A percentile compares a stretch with the other conserved stretches of the same genome.
These are phyloP conservation scores for Oryza australiensis DNA, from an alignment of 176 grass and related monocot genomes.

Conservation along the genomic window DNA sequence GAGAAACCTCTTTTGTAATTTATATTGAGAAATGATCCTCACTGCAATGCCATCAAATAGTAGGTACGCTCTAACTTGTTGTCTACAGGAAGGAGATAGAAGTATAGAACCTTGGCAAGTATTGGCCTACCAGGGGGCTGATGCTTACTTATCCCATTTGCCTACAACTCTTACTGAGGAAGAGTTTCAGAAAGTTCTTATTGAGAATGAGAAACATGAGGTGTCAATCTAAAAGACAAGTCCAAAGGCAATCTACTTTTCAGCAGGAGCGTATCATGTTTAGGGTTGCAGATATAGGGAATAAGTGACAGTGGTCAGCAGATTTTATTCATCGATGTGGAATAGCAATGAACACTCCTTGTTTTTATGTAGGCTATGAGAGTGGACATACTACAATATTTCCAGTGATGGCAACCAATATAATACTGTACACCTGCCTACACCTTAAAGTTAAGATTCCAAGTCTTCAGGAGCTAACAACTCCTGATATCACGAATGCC, in stretches of 20 bases:
- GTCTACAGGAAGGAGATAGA: not conserved
- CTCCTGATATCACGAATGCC: conserved; percentile 45
- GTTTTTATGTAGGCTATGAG: conserved; percentile 46
- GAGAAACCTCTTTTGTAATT: not conserved
- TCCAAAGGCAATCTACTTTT: conserved; percentile 80
- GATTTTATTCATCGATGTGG: conserved; percentile 83
- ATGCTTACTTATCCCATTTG: conserved; percentile 34
- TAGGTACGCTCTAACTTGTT: not conserved
- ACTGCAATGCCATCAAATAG: conserved; percentile 30
- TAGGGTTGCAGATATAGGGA: conserved; percentile 76
- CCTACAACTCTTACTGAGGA: conserved; percentile 34
- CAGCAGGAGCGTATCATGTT: conserved; percentile 45
- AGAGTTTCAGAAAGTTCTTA: conserved; percentile 29
- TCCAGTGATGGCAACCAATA: conserved; percentile 56
- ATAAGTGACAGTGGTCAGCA: conserved; percentile 60
- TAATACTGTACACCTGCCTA: conserved; percentile 23
- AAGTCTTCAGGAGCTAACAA: conserved; percentile 46
- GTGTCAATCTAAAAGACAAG: conserved; percentile 44
- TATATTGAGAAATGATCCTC: conserved; percentile 17
- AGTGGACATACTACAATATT: conserved; percentile 47
- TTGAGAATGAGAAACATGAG: conserved; percentile 34
- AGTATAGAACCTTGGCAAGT: conserved; percentile 23
- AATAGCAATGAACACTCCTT: conserved; percentile 43
- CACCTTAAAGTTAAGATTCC: conserved; percentile 53
- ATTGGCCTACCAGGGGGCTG: not conserved